A percentile compares a stretch with the other conserved stretches of the same genome.
Evolutionary conservation across 2,329 filamentous ascomycete genomes (phyloP).

Genomic region (Aspergillus pseudoviridinutans): DNA sequence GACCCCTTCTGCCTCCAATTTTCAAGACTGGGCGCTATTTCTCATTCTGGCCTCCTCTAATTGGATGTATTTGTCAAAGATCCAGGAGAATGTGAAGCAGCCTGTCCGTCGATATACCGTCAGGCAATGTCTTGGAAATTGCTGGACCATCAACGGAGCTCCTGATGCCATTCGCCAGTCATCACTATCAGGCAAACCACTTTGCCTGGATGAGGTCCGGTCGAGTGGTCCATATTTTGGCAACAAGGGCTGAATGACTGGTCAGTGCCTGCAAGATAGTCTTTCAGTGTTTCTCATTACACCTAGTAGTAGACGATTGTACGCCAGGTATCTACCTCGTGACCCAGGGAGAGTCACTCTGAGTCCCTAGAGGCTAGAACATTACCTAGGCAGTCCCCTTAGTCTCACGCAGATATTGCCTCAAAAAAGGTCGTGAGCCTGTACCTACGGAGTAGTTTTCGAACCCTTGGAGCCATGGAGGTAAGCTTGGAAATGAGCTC

Average conservation of each 20-base stretch:
- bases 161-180: neutral
- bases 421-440: neutral
- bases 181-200: neutral
- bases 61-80: neutral
- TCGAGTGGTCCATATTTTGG: no score
- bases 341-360: neutral
- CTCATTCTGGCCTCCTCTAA: no score
- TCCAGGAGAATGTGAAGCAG: neutral
- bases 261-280: neutral
- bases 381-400: neutral
- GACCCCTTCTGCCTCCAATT: neutral
- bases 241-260: no score
- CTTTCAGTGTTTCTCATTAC: no score
- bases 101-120: neutral
- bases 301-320: no score
- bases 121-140: neutral
- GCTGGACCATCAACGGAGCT: no score
- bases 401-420: neutral
- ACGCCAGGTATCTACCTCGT: no score
- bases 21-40: no score
- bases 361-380: neutral
- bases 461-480: neutral
- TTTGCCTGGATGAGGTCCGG: no score
- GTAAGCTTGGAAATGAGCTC: neutral
- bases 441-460: neutral